Percentiles rank a stretch among this genome's conserved stretches.
Conservation (phyloP, 139 green algal genomes). For the Chlamydomonas sp. region DNA sequence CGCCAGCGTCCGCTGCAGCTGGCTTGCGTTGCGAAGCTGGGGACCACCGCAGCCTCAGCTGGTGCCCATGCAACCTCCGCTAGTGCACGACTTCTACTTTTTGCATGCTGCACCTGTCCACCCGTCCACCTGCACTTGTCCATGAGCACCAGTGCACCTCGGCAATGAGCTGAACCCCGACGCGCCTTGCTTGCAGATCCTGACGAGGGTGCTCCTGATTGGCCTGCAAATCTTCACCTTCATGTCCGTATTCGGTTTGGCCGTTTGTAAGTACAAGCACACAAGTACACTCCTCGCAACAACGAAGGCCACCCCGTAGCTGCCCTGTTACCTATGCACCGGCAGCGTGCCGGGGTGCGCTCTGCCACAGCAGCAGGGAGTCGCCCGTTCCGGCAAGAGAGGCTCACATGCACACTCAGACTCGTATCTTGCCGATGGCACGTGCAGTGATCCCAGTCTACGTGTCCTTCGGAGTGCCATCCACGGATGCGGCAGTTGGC, state of each 20-base stretch:
- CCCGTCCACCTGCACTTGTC: background rate
- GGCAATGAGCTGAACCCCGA: background rate
- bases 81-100: background rate
- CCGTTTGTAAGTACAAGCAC: slow-evolving; percentile 1
- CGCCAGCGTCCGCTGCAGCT: too few relatives aligned
- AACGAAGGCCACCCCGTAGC: too few relatives aligned
- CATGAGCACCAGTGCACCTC: background rate
- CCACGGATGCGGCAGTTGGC: background rate
- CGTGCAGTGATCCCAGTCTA: slow-evolving; percentile 19
- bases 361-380: too few relatives aligned
- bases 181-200: background rate
- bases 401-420: too few relatives aligned
- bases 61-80: background rate
- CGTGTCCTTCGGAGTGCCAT: background rate
- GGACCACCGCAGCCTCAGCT: too few relatives aligned
- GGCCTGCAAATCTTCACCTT: slow-evolving; percentile 12
- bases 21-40: too few relatives aligned
- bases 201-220: slow-evolving; percentile 5
- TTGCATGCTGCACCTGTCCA: background rate
- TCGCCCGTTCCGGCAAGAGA: too few relatives aligned
- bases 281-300: too few relatives aligned
- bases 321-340: too few relatives aligned
- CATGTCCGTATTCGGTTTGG: slow-evolving; percentile 14
- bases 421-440: too few relatives aligned
- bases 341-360: too few relatives aligned